phyloP scores from a whole-genome alignment of 2,329 filamentous ascomycete species.

The Colletotrichum abscissum region DNA sequence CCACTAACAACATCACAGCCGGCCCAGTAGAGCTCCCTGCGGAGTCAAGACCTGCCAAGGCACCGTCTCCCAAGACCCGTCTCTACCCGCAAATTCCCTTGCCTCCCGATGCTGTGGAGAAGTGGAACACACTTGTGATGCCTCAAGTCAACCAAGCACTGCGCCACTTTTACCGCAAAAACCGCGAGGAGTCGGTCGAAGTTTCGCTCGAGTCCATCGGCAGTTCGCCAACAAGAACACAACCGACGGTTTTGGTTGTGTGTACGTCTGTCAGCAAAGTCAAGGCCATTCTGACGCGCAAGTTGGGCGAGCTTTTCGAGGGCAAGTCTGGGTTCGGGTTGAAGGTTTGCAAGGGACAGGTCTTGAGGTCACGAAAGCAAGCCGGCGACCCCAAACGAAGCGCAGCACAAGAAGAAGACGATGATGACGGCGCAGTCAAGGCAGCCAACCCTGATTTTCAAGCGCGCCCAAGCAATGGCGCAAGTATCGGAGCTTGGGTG shows the following conservation, averaged over 20 bases:
- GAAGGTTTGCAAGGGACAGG: slow-evolving; percentile 77
- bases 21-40: slow-evolving; percentile 11
- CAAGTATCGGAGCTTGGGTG: slow-evolving; percentile 92
- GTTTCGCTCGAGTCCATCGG: slow-evolving; percentile 83
- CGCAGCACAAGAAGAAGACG: slow-evolving; percentile 51
- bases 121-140: slow-evolving; percentile 79
- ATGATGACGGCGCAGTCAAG: slow-evolving; percentile 49
- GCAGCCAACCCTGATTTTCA: slow-evolving; percentile 82
- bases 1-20: slow-evolving; percentile 5
- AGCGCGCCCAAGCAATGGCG: slow-evolving; percentile 81
- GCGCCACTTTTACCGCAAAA: slow-evolving; percentile 76
- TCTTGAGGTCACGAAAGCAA: slow-evolving; percentile 69
- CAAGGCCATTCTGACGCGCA: slow-evolving; percentile 76
- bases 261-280: slow-evolving; percentile 82
- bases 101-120: slow-evolving; percentile 71
- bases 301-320: slow-evolving; percentile 74
- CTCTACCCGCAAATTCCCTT: slow-evolving; percentile 70
- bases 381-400: slow-evolving; percentile 45
- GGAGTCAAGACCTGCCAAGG: slow-evolving; percentile 25
- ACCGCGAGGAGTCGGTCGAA: slow-evolving; percentile 77
- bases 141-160: slow-evolving; percentile 79
- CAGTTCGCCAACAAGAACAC: slow-evolving; percentile 72
- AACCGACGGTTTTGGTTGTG: slow-evolving; percentile 80
- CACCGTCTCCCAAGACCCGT: slow-evolving; percentile 55
- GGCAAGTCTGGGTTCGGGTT: slow-evolving; percentile 70